Percentiles rank a stretch among this genome's conserved stretches.
These are phyloP conservation scores for Colletotrichum brevisporum DNA, from an alignment of 2,329 filamentous ascomycete genomes.

Conservation along the genomic window DNA sequence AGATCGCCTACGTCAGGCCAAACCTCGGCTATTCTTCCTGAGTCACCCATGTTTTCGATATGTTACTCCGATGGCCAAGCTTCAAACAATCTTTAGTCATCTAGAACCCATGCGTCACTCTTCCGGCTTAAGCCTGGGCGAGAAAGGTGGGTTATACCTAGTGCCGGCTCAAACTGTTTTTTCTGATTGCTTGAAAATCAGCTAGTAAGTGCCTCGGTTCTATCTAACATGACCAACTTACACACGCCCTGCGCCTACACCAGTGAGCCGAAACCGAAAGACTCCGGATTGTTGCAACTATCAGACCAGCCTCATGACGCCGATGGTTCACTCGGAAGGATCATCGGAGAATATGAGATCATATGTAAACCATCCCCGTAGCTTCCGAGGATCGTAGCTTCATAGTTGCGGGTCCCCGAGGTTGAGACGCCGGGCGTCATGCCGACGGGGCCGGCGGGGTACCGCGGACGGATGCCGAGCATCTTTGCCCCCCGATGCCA, in stretches of 20 bases:
- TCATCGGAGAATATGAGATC: neutral
- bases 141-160: conserved; percentile 43
- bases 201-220: conserved; percentile 70
- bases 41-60: too few relatives aligned
- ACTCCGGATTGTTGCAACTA: too few relatives aligned
- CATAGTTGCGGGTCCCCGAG: neutral
- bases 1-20: too few relatives aligned
- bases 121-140: too few relatives aligned
- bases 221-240: neutral
- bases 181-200: conserved; percentile 75
- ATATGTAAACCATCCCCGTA: neutral
- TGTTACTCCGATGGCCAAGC: too few relatives aligned
- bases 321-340: neutral
- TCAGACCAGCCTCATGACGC: neutral
- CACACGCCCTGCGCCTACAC: neutral
- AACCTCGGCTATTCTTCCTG: too few relatives aligned
- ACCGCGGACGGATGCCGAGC: neutral
- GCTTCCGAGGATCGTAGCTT: conserved; percentile 10
- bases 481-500: neutral
- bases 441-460: conserved; percentile 19
- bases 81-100: too few relatives aligned
- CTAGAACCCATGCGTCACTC: too few relatives aligned
- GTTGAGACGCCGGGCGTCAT: conserved; percentile 16
- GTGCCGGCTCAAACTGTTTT: conserved; percentile 71
- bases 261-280: neutral